Evolutionary conservation across 176 grass and related monocot species (phyloP), one percentile per base, ranked within the genome.

Genomic region (Rhynchospora breviuscula): DNA sequence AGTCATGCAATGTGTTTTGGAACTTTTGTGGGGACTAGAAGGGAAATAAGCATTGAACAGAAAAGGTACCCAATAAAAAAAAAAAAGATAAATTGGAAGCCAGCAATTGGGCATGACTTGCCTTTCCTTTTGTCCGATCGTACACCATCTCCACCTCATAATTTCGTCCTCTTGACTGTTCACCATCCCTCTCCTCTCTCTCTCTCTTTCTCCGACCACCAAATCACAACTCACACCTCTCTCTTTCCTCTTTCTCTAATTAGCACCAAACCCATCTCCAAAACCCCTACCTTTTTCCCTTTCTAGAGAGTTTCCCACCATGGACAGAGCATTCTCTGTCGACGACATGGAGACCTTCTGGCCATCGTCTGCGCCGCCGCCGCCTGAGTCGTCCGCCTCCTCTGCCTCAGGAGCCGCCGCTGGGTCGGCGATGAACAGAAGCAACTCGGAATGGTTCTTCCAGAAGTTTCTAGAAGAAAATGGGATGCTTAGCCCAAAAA

Each of bases 391-490:
- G 65, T 66, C 10, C 0, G 46, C 5, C 6, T 51, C 5, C 3
- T 46, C n/a, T 29, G 14, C 73, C 44, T 81, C 49, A 3, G 5
- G 40, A 10, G 84, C 18, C 5, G 67, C 60, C 26, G 54, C 26
- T 3, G 66, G 14, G 17, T 47, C 10, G 4, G 23, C 83, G 25
- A 77, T 97, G 92, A 94, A 89, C 8, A 56, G 66, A 58, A 65
- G 56, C 56, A 4, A 80, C 11, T 67, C 88, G 0, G 94, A 91
- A 40, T 89, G 90, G 87, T 88, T 43, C 78, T 90, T 92, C 79
- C 82, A 91, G 66, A 87, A 80, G 81, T 88, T 89, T 10, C 66
- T 92, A 14, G 90, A 97, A 17, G 90, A 91, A 26, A 73, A 75
- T 0, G 15, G 61, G 13, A 47, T 85, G 48, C 43, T 59, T 0